Evolutionary conservation across 192 early-diverging fungal species (phyloP).

Genomic region (Coemansia sp.): DNA sequence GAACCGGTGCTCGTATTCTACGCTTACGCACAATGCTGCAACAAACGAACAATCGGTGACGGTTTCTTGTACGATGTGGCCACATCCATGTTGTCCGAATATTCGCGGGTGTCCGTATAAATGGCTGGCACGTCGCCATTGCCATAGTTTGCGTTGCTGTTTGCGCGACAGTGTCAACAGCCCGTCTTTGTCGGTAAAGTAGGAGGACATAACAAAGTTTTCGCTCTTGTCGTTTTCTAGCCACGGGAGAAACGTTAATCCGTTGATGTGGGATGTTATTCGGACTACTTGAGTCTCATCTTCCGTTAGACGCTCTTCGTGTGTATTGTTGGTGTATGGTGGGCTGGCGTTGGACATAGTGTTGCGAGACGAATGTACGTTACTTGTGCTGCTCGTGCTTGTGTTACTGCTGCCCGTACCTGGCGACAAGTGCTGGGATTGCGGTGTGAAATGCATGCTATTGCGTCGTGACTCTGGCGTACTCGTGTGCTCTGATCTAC

Average conservation of each 20-base stretch:
- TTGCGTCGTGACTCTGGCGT: not conserved
- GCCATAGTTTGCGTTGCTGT: conserved; percentile 69
- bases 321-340: not conserved
- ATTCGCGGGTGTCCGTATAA: conserved; percentile 67
- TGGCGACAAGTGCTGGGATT: not conserved
- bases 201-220: conserved; percentile 51
- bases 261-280: conserved; percentile 69
- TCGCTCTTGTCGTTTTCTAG: conserved; percentile 61
- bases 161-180: conserved; percentile 66
- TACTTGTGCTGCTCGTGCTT: conserved; percentile 7
- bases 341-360: not conserved
- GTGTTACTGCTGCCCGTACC: conserved; percentile 11
- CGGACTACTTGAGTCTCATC: conserved; percentile 64
- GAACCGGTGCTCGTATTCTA: conserved; percentile 72
- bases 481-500: not conserved
- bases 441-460: not conserved
- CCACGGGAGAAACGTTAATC: conserved; percentile 74
- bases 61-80: conserved; percentile 75
- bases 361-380: not conserved
- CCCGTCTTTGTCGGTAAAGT: conserved; percentile 79
- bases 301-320: conserved; percentile 15
- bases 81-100: conserved; percentile 65
- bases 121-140: conserved; percentile 79
- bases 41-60: conserved; percentile 97
- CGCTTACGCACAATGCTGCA: conserved; percentile 81